These are phyloP conservation scores for maize (Zea mays) DNA, from an alignment of 176 grass and related monocot genomes.

Conservation along the genomic window Zm-B73-REFERENCE-NAM-5.0 NC_050100.1:36011501-36012000, in stretches of 20 bases:
- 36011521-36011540: too few relatives aligned
- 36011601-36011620: too few relatives aligned
- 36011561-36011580: too few relatives aligned
- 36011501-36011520: too few relatives aligned
- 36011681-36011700: background rate
- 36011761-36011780: background rate
- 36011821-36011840: background rate
- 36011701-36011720: background rate
- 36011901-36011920: background rate
- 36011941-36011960: background rate
- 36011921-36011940: background rate
- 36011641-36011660: background rate
- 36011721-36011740: background rate
- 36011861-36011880: background rate
- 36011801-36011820: background rate
- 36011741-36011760: background rate
- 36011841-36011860: background rate
- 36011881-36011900: background rate
- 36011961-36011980: background rate
- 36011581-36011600: too few relatives aligned
- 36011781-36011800: background rate
- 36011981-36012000: slow-evolving; percentile 22
- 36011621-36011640: too few relatives aligned
- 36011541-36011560: too few relatives aligned
- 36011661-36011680: background rate